phyloP scores from a whole-genome alignment of 192 early-diverging fungal genomes.

The Coemansia sp. region DNA sequence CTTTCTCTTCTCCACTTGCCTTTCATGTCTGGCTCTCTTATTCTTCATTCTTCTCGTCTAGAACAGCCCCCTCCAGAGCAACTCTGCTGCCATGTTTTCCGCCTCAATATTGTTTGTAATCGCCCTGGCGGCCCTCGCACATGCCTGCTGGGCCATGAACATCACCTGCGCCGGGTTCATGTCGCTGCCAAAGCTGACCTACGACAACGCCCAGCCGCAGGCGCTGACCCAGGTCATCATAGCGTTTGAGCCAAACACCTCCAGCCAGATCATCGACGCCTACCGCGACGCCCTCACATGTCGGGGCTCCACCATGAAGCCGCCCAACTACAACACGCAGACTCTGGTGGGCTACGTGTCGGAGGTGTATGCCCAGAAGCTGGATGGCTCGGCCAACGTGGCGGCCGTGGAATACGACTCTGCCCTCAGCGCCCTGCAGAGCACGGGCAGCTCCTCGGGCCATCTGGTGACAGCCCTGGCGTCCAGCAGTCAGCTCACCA shows the following conservation, averaged over 20 bases:
- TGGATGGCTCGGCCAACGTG: slow-evolving; percentile 11
- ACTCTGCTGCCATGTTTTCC: too few species aligned
- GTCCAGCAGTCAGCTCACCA: too few species aligned
- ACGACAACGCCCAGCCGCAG: slow-evolving; percentile 33
- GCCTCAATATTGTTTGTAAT: too few species aligned
- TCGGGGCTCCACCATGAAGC: slow-evolving; percentile 24
- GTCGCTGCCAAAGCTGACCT: slow-evolving; percentile 14
- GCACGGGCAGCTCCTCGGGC: not conserved
- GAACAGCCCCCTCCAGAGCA: too few species aligned
- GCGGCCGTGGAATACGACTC: slow-evolving; percentile 12
- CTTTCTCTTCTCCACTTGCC: too few species aligned
- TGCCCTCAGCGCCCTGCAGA: not conserved
- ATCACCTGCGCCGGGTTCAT: slow-evolving; percentile 30
- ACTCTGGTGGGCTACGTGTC: slow-evolving; percentile 18
- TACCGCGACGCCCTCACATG: slow-evolving; percentile 37
- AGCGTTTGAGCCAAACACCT: slow-evolving; percentile 13
- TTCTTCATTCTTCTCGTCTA: too few species aligned
- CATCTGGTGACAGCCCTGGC: not conserved
- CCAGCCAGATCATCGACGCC: slow-evolving; percentile 19
- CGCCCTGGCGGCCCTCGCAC: not conserved
- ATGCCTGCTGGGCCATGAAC: slow-evolving; percentile 6
- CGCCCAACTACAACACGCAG: slow-evolving; percentile 24
- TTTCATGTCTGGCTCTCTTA: too few species aligned
- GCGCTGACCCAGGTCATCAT: slow-evolving; percentile 12
- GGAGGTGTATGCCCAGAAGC: slow-evolving; percentile 3